Percentiles rank a stretch among this genome's conserved stretches.
Evolutionary conservation across 2,329 filamentous ascomycete species (phyloP).

Genomic region (Daldinia sp.): DNA sequence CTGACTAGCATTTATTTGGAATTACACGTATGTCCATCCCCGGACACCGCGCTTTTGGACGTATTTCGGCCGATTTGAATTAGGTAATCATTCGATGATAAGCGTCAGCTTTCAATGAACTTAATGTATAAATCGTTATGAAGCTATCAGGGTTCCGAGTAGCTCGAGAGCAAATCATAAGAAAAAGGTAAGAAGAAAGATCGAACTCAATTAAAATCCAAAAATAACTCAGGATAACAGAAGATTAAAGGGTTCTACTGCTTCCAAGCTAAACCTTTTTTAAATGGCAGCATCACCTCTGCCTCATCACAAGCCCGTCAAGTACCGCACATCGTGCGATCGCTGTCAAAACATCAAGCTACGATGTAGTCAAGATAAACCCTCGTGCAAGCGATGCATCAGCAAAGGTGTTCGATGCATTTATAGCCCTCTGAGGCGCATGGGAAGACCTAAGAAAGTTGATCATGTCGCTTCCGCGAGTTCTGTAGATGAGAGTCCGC

Average conservation of each 20-base stretch:
- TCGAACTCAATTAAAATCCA: background rate
- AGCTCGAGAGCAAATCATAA: background rate
- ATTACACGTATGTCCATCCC: background rate
- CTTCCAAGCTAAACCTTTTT: background rate
- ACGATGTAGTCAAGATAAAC: constrained; percentile 34
- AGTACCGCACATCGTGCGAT: constrained; percentile 29
- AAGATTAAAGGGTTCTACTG: background rate
- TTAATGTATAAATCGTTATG: background rate
- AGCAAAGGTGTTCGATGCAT: constrained; percentile 11
- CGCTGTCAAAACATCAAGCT: constrained; percentile 33
- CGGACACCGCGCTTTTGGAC: background rate
- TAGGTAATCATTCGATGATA: constrained; percentile 1
- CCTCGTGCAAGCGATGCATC: constrained; percentile 31
- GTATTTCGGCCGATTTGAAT: background rate
- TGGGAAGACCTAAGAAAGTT: constrained; percentile 3
- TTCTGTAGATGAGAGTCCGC: background rate
- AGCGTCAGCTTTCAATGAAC: background rate
- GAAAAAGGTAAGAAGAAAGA: background rate
- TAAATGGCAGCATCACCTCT: constrained; percentile 6
- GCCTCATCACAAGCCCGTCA: background rate
- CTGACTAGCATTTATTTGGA: background rate
- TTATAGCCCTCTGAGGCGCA: constrained; percentile 2
- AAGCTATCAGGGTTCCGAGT: background rate
- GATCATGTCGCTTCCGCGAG: background rate
- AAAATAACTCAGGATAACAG: background rate